phyloP scores from a whole-genome alignment of 352 stramenopile species.

The Lagenidium giganteum region DNA sequence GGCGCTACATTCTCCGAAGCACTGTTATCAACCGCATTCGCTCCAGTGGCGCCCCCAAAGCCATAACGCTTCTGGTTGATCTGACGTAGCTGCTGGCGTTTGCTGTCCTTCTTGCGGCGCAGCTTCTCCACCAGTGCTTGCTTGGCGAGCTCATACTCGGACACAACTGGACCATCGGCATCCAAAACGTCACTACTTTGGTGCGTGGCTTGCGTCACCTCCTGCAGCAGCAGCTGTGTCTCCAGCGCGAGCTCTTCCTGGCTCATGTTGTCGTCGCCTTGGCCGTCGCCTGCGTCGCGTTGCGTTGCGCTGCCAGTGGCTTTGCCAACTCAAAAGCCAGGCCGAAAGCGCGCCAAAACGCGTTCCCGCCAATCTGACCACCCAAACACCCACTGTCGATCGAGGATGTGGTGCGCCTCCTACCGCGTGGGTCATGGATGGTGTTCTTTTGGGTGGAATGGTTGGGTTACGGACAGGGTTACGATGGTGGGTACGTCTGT shows the following conservation, averaged over 20 bases:
- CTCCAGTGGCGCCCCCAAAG: background rate
- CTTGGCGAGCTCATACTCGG: constrained; percentile 53
- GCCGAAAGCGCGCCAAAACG: constrained; percentile 2
- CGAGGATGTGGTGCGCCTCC: too few relatives aligned
- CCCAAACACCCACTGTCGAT: constrained; percentile 9
- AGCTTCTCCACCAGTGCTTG: constrained; percentile 60
- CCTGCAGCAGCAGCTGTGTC: constrained; percentile 76
- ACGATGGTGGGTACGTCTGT: too few relatives aligned
- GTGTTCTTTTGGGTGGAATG: too few relatives aligned
- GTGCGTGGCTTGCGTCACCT: constrained; percentile 54
- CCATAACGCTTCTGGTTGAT: constrained; percentile 44
- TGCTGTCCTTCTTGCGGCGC: constrained; percentile 52
- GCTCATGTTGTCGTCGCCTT: constrained; percentile 19
- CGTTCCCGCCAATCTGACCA: constrained; percentile 1
- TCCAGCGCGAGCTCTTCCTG: constrained; percentile 60
- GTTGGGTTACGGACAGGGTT: too few relatives aligned
- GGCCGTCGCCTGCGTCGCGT: too few relatives aligned
- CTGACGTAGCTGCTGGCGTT: constrained; percentile 37
- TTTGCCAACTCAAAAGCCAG: too few relatives aligned
- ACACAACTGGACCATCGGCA: constrained; percentile 17
- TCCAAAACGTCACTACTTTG: constrained; percentile 25
- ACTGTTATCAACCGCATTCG: too few relatives aligned
- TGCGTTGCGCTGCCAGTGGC: too few relatives aligned
- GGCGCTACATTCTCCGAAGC: too few relatives aligned
- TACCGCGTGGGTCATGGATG: too few relatives aligned